Conservation (phyloP, 495 filamentous ascomycete species). For the Penicillium angulare region DNA sequence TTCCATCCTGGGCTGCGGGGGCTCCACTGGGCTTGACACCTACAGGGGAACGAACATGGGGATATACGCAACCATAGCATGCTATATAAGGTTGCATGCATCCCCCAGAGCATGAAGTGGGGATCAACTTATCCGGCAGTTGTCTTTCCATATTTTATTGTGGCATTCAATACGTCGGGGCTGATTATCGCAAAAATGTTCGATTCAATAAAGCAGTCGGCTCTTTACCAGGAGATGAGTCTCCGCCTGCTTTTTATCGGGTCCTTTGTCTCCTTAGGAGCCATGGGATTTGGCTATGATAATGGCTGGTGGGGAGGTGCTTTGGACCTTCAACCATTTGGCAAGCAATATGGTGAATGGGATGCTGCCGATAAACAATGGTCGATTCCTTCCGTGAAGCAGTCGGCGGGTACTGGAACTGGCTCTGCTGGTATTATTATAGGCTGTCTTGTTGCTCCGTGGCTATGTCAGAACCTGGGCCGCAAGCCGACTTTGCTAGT, state of each 20-base stretch:
- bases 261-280: conserved; percentile 1
- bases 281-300: conserved; percentile 10
- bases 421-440: conserved; percentile 7
- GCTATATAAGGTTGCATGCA: background rate
- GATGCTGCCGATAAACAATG: background rate
- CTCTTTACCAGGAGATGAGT: conserved; percentile 6
- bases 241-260: conserved; percentile 7
- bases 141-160: background rate
- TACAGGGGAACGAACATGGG: background rate
- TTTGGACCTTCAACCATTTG: conserved; percentile 5
- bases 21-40: background rate
- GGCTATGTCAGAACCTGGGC: background rate
- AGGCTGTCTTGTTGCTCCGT: conserved; percentile 7
- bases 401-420: conserved; percentile 12
- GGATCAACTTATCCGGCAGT: background rate
- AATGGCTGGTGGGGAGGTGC: conserved; percentile 12
- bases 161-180: background rate
- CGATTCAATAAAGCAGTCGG: conserved; percentile 1
- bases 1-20: background rate
- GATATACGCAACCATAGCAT: background rate
- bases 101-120: background rate
- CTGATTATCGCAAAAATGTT: background rate
- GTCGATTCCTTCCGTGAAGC: conserved; percentile 3
- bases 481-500: conserved; percentile 4
- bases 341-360: conserved; percentile 6